phyloP scores from a whole-genome alignment of 768 basidiomycete genomes.

The Rhizopogon rudus region DNA sequence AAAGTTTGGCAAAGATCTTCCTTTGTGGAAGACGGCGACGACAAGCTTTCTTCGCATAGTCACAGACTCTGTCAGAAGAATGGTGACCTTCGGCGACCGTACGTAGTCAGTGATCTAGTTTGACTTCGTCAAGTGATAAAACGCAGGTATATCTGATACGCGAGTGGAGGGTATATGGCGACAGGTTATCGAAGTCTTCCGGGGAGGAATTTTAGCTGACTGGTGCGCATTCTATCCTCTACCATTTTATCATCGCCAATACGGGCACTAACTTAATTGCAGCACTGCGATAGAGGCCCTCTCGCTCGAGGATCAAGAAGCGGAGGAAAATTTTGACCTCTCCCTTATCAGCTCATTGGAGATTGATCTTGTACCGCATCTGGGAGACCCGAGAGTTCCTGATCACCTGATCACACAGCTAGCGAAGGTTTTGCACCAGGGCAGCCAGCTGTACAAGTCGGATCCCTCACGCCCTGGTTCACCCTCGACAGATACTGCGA shows the following conservation, averaged over 20 bases:
- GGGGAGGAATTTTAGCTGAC: slow-evolving; percentile 78
- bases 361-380: slow-evolving; percentile 70
- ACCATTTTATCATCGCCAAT: not conserved
- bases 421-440: slow-evolving; percentile 65
- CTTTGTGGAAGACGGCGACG: slow-evolving; percentile 96
- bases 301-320: slow-evolving; percentile 59
- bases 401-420: slow-evolving; percentile 66
- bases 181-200: slow-evolving; percentile 75
- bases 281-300: slow-evolving; percentile 59
- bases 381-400: slow-evolving; percentile 65
- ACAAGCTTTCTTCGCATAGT: slow-evolving; percentile 70
- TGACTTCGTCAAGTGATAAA: not conserved
- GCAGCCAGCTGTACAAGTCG: slow-evolving; percentile 57
- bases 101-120: slow-evolving; percentile 7
- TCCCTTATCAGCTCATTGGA: slow-evolving; percentile 75
- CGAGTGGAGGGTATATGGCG: slow-evolving; percentile 82
- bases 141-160: slow-evolving; percentile 51
- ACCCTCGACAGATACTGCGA: slow-evolving; percentile 6
- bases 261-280: not conserved
- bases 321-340: slow-evolving; percentile 83
- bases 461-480: slow-evolving; percentile 7
- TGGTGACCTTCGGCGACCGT: slow-evolving; percentile 51
- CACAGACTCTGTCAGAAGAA: slow-evolving; percentile 53
- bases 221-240: slow-evolving; percentile 45
- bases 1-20: slow-evolving; percentile 80